Base-by-base conservation (phyloP, 768 basidiomycete genomes). In the Mycena alexandri region DNA sequence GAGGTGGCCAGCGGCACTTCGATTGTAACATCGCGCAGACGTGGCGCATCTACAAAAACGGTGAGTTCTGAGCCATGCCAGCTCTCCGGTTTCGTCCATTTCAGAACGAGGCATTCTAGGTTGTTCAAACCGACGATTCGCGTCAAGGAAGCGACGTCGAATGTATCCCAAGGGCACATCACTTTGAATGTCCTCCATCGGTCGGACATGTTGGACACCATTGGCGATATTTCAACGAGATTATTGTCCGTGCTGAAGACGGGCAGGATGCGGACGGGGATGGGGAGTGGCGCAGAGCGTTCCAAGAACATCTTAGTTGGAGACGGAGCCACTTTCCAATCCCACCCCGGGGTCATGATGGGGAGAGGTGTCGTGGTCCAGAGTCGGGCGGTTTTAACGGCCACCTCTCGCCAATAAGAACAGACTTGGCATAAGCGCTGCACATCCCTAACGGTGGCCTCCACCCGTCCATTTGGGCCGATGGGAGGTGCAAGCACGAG, bases 391-490 rank as follows among this genome's bases (percentile, higher is more conserved):
- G 61, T 57, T 13, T 43, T 5, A n/a, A 57, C 9, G 12, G 54
- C 54, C 13, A 57, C 44, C 14, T 67, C 22, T 34, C 66, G 36
- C 66, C 66, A 67, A 16, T 7, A 17, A 5, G 24, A 3, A 38
- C 60, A 67, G 41, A 67, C 47, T 14, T 21, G 43, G 14, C 61
- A 63, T 4, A 68, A 24, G n/a, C n/a, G n/a, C n/a, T n/a, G n/a
- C n/a, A n/a, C n/a, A n/a, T n/a, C n/a, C n/a, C n/a, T n/a, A n/a
- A n/a, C n/a, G n/a, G n/a, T n/a, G n/a, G n/a, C n/a, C n/a, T n/a
- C n/a, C n/a, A n/a, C n/a, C n/a, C n/a, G n/a, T n/a, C n/a, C n/a
- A n/a, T n/a, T n/a, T n/a, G n/a, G n/a, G n/a, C n/a, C n/a, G n/a
- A n/a, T n/a, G n/a, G n/a, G n/a, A 42, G 21, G 65, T 14, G 33